Percentiles rank a stretch among this genome's conserved stretches.
These are phyloP conservation scores for Sophora flavescens DNA, from an alignment of 306 rosid genomes.

Conservation along the genomic window DNA sequence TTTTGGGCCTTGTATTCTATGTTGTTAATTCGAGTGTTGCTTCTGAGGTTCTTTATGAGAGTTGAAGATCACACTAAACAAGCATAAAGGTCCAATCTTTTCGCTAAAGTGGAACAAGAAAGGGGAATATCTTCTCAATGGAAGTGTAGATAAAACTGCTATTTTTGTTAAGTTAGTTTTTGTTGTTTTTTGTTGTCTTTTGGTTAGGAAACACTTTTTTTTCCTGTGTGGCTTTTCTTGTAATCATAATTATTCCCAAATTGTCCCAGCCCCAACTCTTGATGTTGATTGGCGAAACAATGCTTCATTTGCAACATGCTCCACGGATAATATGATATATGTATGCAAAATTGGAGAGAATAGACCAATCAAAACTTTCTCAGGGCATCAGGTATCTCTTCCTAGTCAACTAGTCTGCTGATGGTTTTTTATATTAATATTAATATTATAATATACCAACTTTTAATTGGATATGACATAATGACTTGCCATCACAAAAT, in stretches of 20 bases:
- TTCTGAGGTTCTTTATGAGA: conserved; percentile 57
- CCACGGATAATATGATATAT: conserved; percentile 68
- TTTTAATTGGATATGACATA: background rate
- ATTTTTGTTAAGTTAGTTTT: conserved; percentile 56
- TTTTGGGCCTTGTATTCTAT: conserved; percentile 13
- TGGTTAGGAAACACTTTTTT: conserved; percentile 13
- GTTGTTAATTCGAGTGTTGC: conserved; percentile 21
- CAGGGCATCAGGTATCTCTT: conserved; percentile 69
- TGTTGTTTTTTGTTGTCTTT: background rate
- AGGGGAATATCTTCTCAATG: conserved; percentile 81
- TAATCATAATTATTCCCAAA: conserved; percentile 26
- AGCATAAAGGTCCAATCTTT: conserved; percentile 74
- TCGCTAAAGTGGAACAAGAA: conserved; percentile 75
- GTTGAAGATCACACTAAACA: conserved; percentile 58
- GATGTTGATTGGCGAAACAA: conserved; percentile 77
- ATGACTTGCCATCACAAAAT: background rate
- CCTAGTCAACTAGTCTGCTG: background rate
- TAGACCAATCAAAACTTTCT: conserved; percentile 66
- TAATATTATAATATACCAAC: background rate
- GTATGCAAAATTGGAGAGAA: conserved; percentile 76
- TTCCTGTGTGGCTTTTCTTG: background rate
- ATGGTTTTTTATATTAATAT: background rate
- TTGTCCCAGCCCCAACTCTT: conserved; percentile 69
- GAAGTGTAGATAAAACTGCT: conserved; percentile 71
- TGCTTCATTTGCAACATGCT: conserved; percentile 71